Conservation (phyloP, 1,284 basidiomycete genomes). For the Uromyces viciae-fabae region DNA sequence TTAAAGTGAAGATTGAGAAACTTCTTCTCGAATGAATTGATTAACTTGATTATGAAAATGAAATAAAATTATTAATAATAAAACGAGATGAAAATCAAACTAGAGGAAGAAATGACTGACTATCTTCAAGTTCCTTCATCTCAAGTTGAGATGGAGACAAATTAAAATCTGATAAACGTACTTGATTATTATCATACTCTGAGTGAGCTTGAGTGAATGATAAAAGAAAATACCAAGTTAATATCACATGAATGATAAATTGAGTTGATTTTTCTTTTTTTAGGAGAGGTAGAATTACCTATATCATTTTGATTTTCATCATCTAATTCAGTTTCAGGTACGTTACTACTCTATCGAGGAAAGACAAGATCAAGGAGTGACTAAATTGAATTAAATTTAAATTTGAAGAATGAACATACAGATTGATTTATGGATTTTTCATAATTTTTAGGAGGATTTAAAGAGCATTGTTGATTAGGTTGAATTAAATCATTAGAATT, state of each 20-base stretch:
- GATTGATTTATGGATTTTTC: neutral
- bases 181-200: too few species aligned
- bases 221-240: too few species aligned
- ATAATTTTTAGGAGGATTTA: too few species aligned
- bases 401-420: neutral
- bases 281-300: too few species aligned
- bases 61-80: too few species aligned
- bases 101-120: neutral
- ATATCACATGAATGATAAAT: too few species aligned
- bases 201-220: too few species aligned
- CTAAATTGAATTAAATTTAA: neutral
- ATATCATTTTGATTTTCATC: neutral
- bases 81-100: neutral
- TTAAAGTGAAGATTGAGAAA: too few species aligned
- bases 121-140: constrained; percentile 1
- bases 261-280: too few species aligned
- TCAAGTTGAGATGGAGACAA: neutral
- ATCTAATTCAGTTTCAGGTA: neutral
- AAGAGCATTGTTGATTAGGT: too few species aligned
- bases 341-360: neutral
- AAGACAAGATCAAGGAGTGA: neutral
- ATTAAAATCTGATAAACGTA: constrained; percentile 1
- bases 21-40: too few species aligned
- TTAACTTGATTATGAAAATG: too few species aligned
- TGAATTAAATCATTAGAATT: neutral